Evolutionary conservation across 345 rosid species (phyloP).

Genomic region (Boechera divaricarpa): DNA sequence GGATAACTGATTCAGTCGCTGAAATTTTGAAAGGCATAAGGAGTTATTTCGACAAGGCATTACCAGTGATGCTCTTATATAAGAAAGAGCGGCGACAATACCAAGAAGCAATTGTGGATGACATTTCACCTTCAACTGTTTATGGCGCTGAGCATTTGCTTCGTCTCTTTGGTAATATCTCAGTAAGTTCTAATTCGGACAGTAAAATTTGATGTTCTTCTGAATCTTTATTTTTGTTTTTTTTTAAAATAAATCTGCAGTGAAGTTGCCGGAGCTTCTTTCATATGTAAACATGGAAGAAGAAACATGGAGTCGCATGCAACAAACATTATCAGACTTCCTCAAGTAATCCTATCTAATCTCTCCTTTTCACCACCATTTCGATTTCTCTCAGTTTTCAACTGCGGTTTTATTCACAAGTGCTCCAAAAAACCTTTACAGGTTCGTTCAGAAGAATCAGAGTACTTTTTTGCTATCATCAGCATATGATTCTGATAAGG

Average conservation of each 20-base stretch:
- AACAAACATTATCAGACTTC: slow-evolving; percentile 81
- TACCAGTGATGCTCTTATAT: slow-evolving; percentile 81
- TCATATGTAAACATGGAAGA: slow-evolving; percentile 87
- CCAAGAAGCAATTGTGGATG: slow-evolving; percentile 53
- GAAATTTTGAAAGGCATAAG: slow-evolving; percentile 81
- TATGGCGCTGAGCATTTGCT: slow-evolving; percentile 87
- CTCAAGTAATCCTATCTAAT: slow-evolving; percentile 62
- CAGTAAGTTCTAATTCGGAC: neutral
- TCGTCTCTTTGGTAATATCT: slow-evolving; percentile 71
- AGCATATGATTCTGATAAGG: slow-evolving; percentile 59
- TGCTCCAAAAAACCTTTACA: slow-evolving; percentile 38
- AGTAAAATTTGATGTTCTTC: slow-evolving; percentile 2
- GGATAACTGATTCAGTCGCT: slow-evolving; percentile 65
- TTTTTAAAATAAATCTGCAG: slow-evolving; percentile 47
- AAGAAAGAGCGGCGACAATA: slow-evolving; percentile 87
- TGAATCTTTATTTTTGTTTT: neutral
- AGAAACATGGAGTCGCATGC: slow-evolving; percentile 77
- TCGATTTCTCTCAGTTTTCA: neutral
- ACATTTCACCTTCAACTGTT: slow-evolving; percentile 68
- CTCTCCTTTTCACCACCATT: slow-evolving; percentile 7
- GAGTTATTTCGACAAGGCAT: slow-evolving; percentile 85
- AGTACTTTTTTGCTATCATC: slow-evolving; percentile 69
- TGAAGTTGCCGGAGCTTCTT: slow-evolving; percentile 91
- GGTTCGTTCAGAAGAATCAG: slow-evolving; percentile 95
- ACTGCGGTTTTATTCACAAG: neutral